Conservation (phyloP, 306 rosid genomes). For the Hippophae gyantsensis region DNA sequence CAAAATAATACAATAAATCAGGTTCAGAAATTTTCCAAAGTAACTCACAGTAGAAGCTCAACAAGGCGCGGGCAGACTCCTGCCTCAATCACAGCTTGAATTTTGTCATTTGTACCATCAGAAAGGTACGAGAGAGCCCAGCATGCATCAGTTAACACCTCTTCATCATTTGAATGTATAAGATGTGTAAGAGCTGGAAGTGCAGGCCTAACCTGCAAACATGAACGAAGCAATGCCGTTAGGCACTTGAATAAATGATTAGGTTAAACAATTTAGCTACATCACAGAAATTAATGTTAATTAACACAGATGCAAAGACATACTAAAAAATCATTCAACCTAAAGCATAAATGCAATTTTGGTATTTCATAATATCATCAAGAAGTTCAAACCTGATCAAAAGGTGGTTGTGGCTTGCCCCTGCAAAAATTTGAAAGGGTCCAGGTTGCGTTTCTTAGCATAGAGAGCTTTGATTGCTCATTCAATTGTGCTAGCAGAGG, state of each 20-base stretch:
- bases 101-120: slow-evolving; percentile 92
- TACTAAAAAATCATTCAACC: too few relatives aligned
- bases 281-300: too few relatives aligned
- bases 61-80: slow-evolving; percentile 85
- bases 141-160: slow-evolving; percentile 90
- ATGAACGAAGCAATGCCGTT: neutral
- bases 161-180: slow-evolving; percentile 86
- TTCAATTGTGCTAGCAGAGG: slow-evolving; percentile 77
- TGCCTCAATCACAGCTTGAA: slow-evolving; percentile 88
- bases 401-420: slow-evolving; percentile 94
- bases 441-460: slow-evolving; percentile 97
- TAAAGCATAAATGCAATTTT: too few relatives aligned
- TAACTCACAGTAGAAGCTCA: slow-evolving; percentile 76
- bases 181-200: slow-evolving; percentile 89
- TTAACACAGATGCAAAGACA: too few relatives aligned
- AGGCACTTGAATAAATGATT: too few relatives aligned
- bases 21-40: neutral
- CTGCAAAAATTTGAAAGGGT: slow-evolving; percentile 90
- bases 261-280: too few relatives aligned
- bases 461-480: slow-evolving; percentile 85
- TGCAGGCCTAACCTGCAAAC: slow-evolving; percentile 74
- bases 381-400: slow-evolving; percentile 61
- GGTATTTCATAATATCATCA: too few relatives aligned
- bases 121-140: slow-evolving; percentile 98
- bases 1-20: neutral